Percentiles rank a stretch among this genome's conserved stretches.
phyloP scores from a whole-genome alignment of 306 rosid genomes.

The Cyamopsis tetragonoloba region DNA sequence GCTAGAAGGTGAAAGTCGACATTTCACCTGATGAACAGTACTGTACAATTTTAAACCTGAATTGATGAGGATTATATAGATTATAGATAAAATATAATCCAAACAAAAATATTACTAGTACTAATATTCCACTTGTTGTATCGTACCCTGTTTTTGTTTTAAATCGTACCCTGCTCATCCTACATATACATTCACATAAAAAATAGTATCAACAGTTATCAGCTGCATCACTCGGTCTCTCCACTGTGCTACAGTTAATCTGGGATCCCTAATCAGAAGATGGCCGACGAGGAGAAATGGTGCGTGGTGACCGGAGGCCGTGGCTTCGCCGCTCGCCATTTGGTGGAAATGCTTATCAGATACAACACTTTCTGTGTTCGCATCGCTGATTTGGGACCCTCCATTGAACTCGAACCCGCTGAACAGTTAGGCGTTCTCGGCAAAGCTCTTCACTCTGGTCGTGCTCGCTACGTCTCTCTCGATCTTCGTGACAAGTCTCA shows the following conservation, averaged over 20 bases:
- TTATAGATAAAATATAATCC: too few relatives aligned
- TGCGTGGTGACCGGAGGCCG: conserved; percentile 95
- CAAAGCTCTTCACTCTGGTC: conserved; percentile 65
- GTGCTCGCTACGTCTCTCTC: conserved; percentile 55
- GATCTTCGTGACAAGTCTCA: conserved; percentile 83
- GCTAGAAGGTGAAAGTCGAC: too few relatives aligned
- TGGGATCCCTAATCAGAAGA: not conserved
- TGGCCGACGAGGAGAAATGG: conserved; percentile 59
- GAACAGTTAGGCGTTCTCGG: conserved; percentile 68
- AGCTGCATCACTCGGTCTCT: not conserved
- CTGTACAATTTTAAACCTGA: too few relatives aligned
- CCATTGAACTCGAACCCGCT: conserved; percentile 54
- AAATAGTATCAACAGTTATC: not conserved
- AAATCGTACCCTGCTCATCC: too few relatives aligned
- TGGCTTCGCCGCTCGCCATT: conserved; percentile 93
- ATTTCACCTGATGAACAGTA: too few relatives aligned
- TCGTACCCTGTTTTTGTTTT: too few relatives aligned
- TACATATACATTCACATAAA: too few relatives aligned
- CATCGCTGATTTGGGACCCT: conserved; percentile 68
- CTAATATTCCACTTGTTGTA: too few relatives aligned
- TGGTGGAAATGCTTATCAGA: conserved; percentile 69
- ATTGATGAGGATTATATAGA: too few relatives aligned
- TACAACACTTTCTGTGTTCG: conserved; percentile 51
- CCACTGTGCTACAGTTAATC: not conserved
- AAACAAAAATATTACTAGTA: too few relatives aligned